Evolutionary conservation across 2,329 filamentous ascomycete species (phyloP).

Genomic region (Coccinonectria pachysandricola): DNA sequence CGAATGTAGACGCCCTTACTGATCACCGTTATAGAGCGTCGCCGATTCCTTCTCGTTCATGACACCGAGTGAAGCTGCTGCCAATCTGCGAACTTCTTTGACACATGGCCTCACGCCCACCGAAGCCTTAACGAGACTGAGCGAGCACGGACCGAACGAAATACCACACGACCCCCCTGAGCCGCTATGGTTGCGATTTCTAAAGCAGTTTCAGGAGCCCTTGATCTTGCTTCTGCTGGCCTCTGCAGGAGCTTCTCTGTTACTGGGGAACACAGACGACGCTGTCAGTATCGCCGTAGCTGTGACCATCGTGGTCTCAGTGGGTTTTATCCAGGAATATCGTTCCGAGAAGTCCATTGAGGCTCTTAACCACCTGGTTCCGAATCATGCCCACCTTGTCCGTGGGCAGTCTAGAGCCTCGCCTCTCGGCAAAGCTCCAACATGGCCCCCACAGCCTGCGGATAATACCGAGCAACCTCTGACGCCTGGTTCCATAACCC

Average conservation of each 20-base stretch:
- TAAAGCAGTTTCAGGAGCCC: constrained; percentile 95
- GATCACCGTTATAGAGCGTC: constrained; percentile 29
- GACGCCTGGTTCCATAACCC: constrained; percentile 41
- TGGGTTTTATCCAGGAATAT: constrained; percentile 96
- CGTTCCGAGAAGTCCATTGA: constrained; percentile 95
- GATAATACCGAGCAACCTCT: constrained; percentile 34
- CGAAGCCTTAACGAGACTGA: constrained; percentile 70
- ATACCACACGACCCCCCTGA: constrained; percentile 89
- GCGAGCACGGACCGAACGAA: constrained; percentile 82
- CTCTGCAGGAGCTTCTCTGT: constrained; percentile 76
- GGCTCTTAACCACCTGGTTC: constrained; percentile 84
- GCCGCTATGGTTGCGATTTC: constrained; percentile 85
- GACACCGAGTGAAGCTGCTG: constrained; percentile 67
- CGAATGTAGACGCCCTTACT: constrained; percentile 4
- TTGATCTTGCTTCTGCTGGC: constrained; percentile 84
- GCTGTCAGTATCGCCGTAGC: constrained; percentile 91
- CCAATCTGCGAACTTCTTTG: constrained; percentile 72
- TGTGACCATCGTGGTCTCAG: constrained; percentile 91
- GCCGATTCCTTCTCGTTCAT: constrained; percentile 57
- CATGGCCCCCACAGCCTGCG: constrained; percentile 38
- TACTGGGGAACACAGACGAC: constrained; percentile 91
- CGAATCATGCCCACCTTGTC: constrained; percentile 92
- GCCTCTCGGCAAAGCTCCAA: constrained; percentile 25
- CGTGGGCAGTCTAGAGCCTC: constrained; percentile 39
- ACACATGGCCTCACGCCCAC: constrained; percentile 68